Evolutionary conservation across 2,329 filamentous ascomycete genomes (phyloP).

Genomic region (Metarhizium guizhouense): DNA sequence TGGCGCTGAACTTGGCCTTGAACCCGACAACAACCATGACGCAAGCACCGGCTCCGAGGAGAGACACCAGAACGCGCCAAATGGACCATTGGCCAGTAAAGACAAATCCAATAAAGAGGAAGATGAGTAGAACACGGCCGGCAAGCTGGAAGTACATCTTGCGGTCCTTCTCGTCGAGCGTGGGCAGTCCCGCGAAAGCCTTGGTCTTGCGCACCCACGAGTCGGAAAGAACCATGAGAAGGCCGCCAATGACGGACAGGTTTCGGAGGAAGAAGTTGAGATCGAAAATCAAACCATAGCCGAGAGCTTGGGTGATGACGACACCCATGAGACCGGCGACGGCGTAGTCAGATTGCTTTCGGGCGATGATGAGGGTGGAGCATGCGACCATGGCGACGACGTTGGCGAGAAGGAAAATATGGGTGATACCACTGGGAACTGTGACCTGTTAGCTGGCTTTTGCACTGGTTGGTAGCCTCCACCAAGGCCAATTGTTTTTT

Average conservation of each 20-base stretch:
- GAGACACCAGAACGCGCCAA: slow-evolving; percentile 75
- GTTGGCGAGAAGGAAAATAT: slow-evolving; percentile 86
- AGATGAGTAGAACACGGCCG: slow-evolving; percentile 89
- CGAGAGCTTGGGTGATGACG: slow-evolving; percentile 85
- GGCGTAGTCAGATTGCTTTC: slow-evolving; percentile 88
- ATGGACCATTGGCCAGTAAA: slow-evolving; percentile 91
- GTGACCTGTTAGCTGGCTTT: background rate
- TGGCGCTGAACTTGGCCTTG: slow-evolving; percentile 98
- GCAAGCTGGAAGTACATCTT: slow-evolving; percentile 99
- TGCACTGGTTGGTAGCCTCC: background rate
- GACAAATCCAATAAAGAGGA: slow-evolving; percentile 94
- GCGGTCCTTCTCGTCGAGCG: slow-evolving; percentile 96
- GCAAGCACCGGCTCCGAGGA: slow-evolving; percentile 81
- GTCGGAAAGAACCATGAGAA: slow-evolving; percentile 96
- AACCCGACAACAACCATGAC: slow-evolving; percentile 99
- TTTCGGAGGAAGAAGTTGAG: slow-evolving; percentile 99
- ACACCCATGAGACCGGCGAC: slow-evolving; percentile 85
- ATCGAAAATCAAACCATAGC: slow-evolving; percentile 97
- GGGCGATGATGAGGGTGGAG: slow-evolving; percentile 78
- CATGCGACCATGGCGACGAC: slow-evolving; percentile 79
- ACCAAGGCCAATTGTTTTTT: background rate
- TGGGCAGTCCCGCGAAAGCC: slow-evolving; percentile 86
- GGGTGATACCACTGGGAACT: slow-evolving; percentile 85
- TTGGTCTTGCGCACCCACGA: slow-evolving; percentile 95
- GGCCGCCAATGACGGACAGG: slow-evolving; percentile 89